A percentile compares a stretch with the other conserved stretches of the same genome.
Evolutionary conservation across 768 basidiomycete species (phyloP).

Genomic region (Imleria badia): DNA sequence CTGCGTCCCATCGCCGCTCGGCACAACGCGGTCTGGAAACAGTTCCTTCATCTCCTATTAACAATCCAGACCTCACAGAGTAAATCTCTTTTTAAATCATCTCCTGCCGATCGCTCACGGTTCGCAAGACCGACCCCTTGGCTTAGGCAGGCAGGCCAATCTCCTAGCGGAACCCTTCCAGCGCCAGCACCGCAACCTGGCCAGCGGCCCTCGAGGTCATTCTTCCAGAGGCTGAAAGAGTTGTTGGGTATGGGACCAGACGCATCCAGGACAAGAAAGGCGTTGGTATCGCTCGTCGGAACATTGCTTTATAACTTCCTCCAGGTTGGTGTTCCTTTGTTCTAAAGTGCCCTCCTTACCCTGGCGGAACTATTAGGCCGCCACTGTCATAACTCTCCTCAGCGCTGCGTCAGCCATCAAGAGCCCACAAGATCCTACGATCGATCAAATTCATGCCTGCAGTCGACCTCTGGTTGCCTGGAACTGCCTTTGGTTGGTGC

Average conservation of each 20-base stretch:
- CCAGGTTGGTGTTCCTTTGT: slow-evolving; percentile 44
- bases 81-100: slow-evolving; percentile 14
- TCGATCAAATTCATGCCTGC: slow-evolving; percentile 64
- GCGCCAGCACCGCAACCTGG: neutral
- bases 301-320: slow-evolving; percentile 47
- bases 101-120: slow-evolving; percentile 20
- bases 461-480: slow-evolving; percentile 64
- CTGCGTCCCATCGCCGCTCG: slow-evolving; percentile 30
- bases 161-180: slow-evolving; percentile 13
- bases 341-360: neutral
- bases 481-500: slow-evolving; percentile 63
- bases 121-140: slow-evolving; percentile 21
- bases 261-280: slow-evolving; percentile 51
- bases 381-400: slow-evolving; percentile 50
- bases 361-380: slow-evolving; percentile 39
- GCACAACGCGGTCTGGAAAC: slow-evolving; percentile 24
- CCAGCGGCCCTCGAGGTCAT: slow-evolving; percentile 16
- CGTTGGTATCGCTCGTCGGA: slow-evolving; percentile 52
- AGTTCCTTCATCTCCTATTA: slow-evolving; percentile 16
- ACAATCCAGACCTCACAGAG: slow-evolving; percentile 16
- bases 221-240: slow-evolving; percentile 29
- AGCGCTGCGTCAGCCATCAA: slow-evolving; percentile 44
- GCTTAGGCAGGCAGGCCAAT: slow-evolving; percentile 25
- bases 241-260: slow-evolving; percentile 55
- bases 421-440: slow-evolving; percentile 41